These are phyloP conservation scores for Eucommia ulmoides DNA, from an alignment of 257 asterid species.

Conservation along the genomic window DNA sequence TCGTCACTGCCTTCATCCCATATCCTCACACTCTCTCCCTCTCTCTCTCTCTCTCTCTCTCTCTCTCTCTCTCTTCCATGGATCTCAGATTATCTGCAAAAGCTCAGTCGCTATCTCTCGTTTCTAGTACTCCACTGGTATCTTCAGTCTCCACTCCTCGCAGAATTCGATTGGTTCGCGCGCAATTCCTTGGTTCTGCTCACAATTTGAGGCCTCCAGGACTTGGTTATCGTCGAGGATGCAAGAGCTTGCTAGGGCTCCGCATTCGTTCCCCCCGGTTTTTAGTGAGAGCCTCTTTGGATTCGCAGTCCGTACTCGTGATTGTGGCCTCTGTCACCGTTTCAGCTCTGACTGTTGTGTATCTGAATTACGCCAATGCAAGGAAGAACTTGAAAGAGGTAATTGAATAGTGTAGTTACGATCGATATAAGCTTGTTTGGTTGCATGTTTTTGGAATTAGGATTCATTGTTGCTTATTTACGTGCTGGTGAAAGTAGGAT, in stretches of 20 bases:
- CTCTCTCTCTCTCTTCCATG: slow-evolving; percentile 34
- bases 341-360: slow-evolving; percentile 44
- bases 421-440: neutral
- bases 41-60: slow-evolving; percentile 10
- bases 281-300: slow-evolving; percentile 47
- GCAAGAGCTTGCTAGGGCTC: slow-evolving; percentile 29
- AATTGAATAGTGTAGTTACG: slow-evolving; percentile 6
- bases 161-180: slow-evolving; percentile 36
- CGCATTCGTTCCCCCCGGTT: slow-evolving; percentile 20
- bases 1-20: neutral
- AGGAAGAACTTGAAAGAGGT: slow-evolving; percentile 31
- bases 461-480: neutral
- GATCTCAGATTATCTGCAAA: slow-evolving; percentile 45
- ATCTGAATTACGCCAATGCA: slow-evolving; percentile 19
- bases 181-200: slow-evolving; percentile 30
- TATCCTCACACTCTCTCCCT: slow-evolving; percentile 11
- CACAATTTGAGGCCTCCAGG: slow-evolving; percentile 44
- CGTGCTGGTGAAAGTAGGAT: neutral
- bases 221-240: slow-evolving; percentile 27
- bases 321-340: slow-evolving; percentile 44
- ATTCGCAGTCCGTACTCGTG: slow-evolving; percentile 38
- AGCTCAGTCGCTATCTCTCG: slow-evolving; percentile 24
- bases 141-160: slow-evolving; percentile 30
- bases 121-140: slow-evolving; percentile 27
- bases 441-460: neutral